Percentiles rank a stretch among this genome's conserved stretches.
Conservation (phyloP, 2,329 filamentous ascomycete genomes). For the Botrytis hyacinthi region DNA sequence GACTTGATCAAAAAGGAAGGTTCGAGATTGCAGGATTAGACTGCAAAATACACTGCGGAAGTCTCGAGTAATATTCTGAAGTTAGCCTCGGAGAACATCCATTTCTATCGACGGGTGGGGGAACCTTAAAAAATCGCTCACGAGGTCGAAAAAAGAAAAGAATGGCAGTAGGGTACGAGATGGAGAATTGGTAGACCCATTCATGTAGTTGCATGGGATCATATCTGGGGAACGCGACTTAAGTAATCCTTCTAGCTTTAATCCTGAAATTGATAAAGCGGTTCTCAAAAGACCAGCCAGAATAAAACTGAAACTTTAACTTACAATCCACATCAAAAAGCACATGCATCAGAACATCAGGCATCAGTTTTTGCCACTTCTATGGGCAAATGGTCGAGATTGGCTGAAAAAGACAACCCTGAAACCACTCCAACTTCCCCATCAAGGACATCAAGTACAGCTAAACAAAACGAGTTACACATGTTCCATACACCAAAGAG, state of each 20-base stretch:
- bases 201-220: neutral
- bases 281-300: neutral
- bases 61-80: neutral
- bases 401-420: neutral
- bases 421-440: neutral
- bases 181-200: neutral
- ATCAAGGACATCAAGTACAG: neutral
- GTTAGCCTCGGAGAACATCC: neutral
- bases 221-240: neutral
- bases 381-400: neutral
- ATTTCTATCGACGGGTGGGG: neutral
- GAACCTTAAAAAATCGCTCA: neutral
- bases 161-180: neutral
- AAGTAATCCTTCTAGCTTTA: neutral
- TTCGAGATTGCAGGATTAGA: neutral
- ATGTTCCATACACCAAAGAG: too few relatives aligned
- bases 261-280: neutral
- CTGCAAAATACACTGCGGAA: neutral
- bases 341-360: neutral
- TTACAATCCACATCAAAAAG: neutral
- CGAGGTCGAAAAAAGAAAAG: neutral
- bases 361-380: neutral
- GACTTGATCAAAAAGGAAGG: neutral
- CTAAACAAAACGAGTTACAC: neutral
- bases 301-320: neutral